A percentile compares a stretch with the other conserved stretches of the same genome.
phyloP scores from a whole-genome alignment of 441 rosid genomes.

The Capsella rubella region DNA sequence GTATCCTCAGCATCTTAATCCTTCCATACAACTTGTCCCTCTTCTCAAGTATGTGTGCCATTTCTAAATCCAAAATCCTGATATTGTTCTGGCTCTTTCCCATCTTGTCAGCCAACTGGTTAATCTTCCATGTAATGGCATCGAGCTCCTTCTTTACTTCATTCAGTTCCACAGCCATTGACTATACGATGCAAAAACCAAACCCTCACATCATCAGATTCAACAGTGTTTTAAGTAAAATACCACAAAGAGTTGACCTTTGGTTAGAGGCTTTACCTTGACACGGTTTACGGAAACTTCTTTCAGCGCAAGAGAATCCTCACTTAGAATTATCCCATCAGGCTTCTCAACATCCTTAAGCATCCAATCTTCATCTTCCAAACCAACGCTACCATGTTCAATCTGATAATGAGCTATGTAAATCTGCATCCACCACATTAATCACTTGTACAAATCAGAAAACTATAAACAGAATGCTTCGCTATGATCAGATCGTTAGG shows the following conservation, averaged over 20 bases:
- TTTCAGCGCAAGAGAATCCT: conserved; percentile 79
- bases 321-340: conserved; percentile 66
- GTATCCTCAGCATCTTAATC: conserved; percentile 39
- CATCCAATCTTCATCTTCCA: conserved; percentile 82
- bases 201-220: conserved; percentile 23
- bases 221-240: conserved; percentile 14
- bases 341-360: conserved; percentile 76
- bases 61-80: conserved; percentile 22
- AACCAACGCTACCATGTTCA: conserved; percentile 77
- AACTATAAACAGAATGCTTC: neutral
- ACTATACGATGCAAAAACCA: conserved; percentile 19
- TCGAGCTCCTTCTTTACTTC: conserved; percentile 43
- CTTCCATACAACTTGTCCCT: conserved; percentile 40
- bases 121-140: conserved; percentile 31
- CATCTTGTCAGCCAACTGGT: conserved; percentile 31
- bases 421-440: conserved; percentile 61
- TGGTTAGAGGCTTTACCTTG: conserved; percentile 61
- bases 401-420: conserved; percentile 70
- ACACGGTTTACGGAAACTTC: conserved; percentile 75
- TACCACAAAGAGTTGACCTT: neutral
- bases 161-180: conserved; percentile 38
- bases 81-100: conserved; percentile 22
- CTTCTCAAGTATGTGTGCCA: conserved; percentile 15
- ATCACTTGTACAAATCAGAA: conserved; percentile 25
- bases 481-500: neutral